Percentiles rank a stretch among this genome's conserved stretches.
phyloP scores from a whole-genome alignment of 495 filamentous ascomycete genomes.

The Amniculicola lignicola region DNA sequence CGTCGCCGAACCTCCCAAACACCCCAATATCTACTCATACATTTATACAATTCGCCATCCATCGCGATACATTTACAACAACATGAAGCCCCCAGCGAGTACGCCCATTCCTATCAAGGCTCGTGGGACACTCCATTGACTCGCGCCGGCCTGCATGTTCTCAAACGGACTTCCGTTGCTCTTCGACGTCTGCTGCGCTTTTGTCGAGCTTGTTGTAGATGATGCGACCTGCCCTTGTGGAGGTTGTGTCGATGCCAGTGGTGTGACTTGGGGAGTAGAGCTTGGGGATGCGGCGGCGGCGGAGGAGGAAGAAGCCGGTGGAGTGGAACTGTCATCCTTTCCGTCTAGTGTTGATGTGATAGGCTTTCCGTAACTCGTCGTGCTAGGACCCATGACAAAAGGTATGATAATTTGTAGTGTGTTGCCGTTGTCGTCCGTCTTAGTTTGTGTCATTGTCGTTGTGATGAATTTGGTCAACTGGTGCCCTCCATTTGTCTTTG shows the following conservation, averaged over 20 bases:
- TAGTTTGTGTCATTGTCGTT: constrained; percentile 13
- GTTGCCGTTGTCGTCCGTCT: constrained; percentile 15
- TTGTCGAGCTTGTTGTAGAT: neutral
- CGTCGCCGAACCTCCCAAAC: no score
- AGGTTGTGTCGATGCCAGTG: neutral
- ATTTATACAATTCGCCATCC: no score
- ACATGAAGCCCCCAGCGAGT: no score
- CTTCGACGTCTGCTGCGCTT: constrained; percentile 5
- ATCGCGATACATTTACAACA: no score
- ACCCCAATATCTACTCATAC: no score
- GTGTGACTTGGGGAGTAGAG: neutral
- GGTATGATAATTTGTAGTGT: constrained; percentile 17
- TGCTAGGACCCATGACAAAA: constrained; percentile 16
- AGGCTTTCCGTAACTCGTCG: neutral
- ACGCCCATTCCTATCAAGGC: no score
- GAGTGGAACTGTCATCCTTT: neutral
- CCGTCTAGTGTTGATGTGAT: constrained; percentile 12
- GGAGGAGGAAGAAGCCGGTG: neutral
- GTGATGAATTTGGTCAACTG: constrained; percentile 3
- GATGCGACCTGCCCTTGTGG: constrained; percentile 2
- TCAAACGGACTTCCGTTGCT: constrained; percentile 25
- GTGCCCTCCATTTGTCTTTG: neutral
- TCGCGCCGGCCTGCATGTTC: constrained; percentile 22
- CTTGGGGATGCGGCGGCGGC: constrained; percentile 7
- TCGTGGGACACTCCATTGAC: no score